Percentiles rank a stretch among this genome's conserved stretches.
Conservation (phyloP, 2,329 filamentous ascomycete genomes). For the Phaeosphaeriaceae sp. region DNA sequence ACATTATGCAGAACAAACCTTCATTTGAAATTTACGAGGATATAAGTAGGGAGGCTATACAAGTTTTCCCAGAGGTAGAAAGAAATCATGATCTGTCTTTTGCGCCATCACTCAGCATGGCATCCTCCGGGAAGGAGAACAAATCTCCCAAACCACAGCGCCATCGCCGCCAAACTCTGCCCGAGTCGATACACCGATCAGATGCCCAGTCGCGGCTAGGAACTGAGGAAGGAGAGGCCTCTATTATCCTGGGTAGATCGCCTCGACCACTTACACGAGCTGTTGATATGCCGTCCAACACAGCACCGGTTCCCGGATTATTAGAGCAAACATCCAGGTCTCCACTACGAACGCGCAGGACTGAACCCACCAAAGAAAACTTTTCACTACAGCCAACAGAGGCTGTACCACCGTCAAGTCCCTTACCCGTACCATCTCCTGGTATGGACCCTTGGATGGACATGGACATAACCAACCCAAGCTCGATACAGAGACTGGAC, state of each 20-base stretch:
- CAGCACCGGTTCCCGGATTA: constrained; percentile 9
- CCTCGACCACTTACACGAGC: constrained; percentile 13
- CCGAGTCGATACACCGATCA: constrained; percentile 21
- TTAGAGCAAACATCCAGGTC: constrained; percentile 24
- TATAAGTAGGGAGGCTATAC: constrained; percentile 25
- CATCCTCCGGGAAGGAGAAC: constrained; percentile 40
- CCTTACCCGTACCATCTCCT: constrained; percentile 40
- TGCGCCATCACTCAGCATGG: constrained; percentile 22
- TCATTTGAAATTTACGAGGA: constrained; percentile 44
- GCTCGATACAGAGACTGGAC: constrained; percentile 36
- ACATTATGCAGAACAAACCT: constrained; percentile 20
- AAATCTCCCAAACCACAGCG: constrained; percentile 31
- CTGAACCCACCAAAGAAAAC: constrained; percentile 30
- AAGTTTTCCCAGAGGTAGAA: constrained; percentile 13
- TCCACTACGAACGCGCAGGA: constrained; percentile 26
- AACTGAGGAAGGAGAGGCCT: constrained; percentile 24
- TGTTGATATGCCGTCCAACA: constrained; percentile 14
- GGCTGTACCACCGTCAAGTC: constrained; percentile 32
- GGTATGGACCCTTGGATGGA: constrained; percentile 40
- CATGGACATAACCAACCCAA: constrained; percentile 36
- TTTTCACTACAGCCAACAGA: constrained; percentile 24
- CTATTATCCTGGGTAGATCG: constrained; percentile 29
- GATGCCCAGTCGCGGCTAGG: constrained; percentile 19
- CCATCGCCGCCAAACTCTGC: constrained; percentile 31
- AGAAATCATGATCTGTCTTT: constrained; percentile 18